Evolutionary conservation across 176 grass and related monocot genomes (phyloP).

Genomic region (Oryza longistaminata): DNA sequence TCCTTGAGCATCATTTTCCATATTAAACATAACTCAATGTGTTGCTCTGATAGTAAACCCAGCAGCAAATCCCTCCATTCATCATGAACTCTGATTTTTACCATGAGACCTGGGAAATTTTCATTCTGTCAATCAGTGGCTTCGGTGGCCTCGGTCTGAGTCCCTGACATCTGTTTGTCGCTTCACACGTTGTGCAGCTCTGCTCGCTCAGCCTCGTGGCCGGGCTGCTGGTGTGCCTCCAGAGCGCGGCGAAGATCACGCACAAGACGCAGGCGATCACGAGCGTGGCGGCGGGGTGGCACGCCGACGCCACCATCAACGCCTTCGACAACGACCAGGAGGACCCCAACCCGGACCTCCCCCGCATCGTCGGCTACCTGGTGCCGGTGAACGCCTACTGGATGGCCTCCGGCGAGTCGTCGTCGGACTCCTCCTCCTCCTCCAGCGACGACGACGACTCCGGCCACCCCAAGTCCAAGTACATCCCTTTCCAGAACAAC

Average conservation of each 20-base stretch:
- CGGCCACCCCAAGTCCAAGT: conserved; percentile 42
- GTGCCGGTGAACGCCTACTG: conserved; percentile 40
- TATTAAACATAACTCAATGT: background rate
- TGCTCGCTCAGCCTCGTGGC: conserved; percentile 62
- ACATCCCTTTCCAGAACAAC: conserved; percentile 44
- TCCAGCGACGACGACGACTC: conserved; percentile 44
- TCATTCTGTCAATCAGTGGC: background rate
- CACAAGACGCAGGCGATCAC: conserved; percentile 93
- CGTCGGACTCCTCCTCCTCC: background rate
- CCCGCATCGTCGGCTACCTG: conserved; percentile 31
- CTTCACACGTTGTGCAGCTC: conserved; percentile 27
- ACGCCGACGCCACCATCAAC: conserved; percentile 74
- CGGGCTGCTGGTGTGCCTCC: conserved; percentile 69
- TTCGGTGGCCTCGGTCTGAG: background rate
- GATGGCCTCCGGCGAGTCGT: conserved; percentile 24
- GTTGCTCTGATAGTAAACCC: background rate
- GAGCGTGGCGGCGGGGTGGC: conserved; percentile 83
- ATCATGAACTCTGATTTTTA: no score
- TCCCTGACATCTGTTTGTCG: background rate
- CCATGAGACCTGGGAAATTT: no score
- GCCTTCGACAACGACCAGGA: conserved; percentile 47
- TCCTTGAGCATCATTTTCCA: background rate
- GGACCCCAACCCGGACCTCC: conserved; percentile 43
- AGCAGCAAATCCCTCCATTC: background rate
- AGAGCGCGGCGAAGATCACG: conserved; percentile 90